Base-by-base conservation (phyloP, 176 grass and related monocot species). In the Elaeis guineensis region DNA sequence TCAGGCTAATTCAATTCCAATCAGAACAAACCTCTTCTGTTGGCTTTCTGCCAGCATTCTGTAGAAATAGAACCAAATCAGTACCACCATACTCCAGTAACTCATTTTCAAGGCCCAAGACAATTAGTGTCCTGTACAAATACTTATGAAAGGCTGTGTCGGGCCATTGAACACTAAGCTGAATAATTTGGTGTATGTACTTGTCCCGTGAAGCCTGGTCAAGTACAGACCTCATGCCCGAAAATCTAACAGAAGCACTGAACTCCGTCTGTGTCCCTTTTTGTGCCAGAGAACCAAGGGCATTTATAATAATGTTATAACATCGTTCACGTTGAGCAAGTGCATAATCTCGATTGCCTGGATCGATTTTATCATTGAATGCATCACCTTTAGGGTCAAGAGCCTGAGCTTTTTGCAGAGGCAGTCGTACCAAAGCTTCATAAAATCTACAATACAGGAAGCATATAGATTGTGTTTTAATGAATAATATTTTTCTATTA, bases 11-110 rank as follows among this genome's bases (percentile, higher is more conserved):
- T 44, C 35, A 44, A 44, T 12, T 44, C 35, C 35, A 44, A 15
- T 7, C 69, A 86, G 52, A n/a, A 61, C 32, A 62, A 57, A 90
- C 86, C 78, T 85, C 86, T 64, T 78, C 53, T 49, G 70, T 58
- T 63, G 67, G 82, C 60, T 90, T 85, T 76, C 71, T 75, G 19
- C 84, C 83, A 77, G 83, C 78, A 50, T 78, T 97, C 65, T 97
- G 83, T 22, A 97, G 67, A 90, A 97, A 97, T 5, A 75, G 52
- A 61, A 97, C 92, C 81, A 97, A 80, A 84, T 97, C 92, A 17
- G 81, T 77, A 21, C 92, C 92, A 51, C 92, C 92, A 78, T 82
- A 97, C 66, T 97, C 83, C 72, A 97, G 44, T 83, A 97, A 80
- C 76, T 97, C 87, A 85, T 85, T 85, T 71, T 97, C 92, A 66